These are phyloP conservation scores for Zygoascus sp. DNA, from an alignment of 1,139 yeast species.

Conservation along the genomic window DNA sequence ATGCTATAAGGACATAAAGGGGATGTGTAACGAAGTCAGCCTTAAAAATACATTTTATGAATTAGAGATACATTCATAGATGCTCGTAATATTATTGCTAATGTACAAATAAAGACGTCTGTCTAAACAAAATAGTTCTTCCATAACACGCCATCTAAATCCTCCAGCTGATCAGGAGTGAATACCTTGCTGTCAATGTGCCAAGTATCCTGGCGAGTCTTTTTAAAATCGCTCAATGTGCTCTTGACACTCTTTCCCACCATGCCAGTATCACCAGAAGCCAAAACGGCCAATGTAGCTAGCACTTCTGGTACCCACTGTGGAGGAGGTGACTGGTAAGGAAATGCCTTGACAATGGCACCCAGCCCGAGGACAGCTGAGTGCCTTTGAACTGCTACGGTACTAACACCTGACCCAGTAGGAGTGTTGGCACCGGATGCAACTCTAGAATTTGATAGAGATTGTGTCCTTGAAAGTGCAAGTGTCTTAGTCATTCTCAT, in stretches of 20 bases:
- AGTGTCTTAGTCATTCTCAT: constrained; percentile 19
- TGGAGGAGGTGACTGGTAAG: constrained; percentile 90
- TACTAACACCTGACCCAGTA: constrained; percentile 13
- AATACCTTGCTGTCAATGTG: constrained; percentile 79
- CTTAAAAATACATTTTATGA: constrained; percentile 3
- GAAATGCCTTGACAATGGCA: constrained; percentile 83
- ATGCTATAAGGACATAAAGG: constrained; percentile 8
- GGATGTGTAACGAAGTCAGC: background rate
- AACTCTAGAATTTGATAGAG: constrained; percentile 16
- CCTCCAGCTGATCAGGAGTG: constrained; percentile 76
- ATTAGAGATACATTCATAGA: background rate
- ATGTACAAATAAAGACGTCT: background rate
- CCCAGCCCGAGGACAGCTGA: constrained; percentile 91
- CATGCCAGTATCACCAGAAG: constrained; percentile 65
- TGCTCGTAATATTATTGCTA: background rate
- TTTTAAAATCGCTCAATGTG: constrained; percentile 77
- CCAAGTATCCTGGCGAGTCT: constrained; percentile 96
- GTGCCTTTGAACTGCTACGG: constrained; percentile 52
- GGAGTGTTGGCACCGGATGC: constrained; percentile 25
- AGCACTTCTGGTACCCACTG: constrained; percentile 78
- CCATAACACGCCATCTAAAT: constrained; percentile 91
- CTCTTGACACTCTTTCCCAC: constrained; percentile 85
- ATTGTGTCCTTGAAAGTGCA: background rate
- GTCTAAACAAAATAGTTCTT: constrained; percentile 83
- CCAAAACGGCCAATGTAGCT: constrained; percentile 62